phyloP scores from a whole-genome alignment of 164 flowering plant species.

The Houttuynia cordata region DNA sequence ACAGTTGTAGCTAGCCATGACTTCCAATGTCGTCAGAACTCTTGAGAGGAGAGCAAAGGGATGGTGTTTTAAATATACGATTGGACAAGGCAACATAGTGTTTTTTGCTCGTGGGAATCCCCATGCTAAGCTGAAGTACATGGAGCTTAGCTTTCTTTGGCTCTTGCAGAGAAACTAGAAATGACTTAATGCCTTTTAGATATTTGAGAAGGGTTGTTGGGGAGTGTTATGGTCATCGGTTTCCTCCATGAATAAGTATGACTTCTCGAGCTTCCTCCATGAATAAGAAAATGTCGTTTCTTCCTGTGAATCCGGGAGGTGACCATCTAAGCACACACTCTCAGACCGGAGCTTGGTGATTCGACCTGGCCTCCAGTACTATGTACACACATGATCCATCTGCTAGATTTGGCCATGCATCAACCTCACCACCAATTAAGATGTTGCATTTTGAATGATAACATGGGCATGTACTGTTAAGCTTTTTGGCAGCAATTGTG shows the following conservation, averaged over 20 bases:
- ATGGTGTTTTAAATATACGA: constrained; percentile 1
- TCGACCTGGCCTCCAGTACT: not conserved
- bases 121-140: constrained; percentile 5
- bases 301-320: not conserved
- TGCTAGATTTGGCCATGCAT: too few relatives aligned
- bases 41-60: constrained; percentile 2
- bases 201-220: not conserved
- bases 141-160: not conserved
- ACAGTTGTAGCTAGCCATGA: not conserved
- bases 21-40: constrained; percentile 8
- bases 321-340: not conserved
- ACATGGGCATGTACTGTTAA: too few relatives aligned
- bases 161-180: not conserved
- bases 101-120: constrained; percentile 14
- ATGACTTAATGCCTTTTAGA: constrained; percentile 1
- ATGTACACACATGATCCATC: too few relatives aligned
- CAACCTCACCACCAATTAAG: too few relatives aligned
- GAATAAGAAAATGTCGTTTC: not conserved
- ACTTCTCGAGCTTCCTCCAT: not conserved
- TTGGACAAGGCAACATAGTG: constrained; percentile 10
- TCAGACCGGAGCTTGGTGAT: not conserved
- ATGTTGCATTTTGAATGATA: too few relatives aligned
- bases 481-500: too few relatives aligned
- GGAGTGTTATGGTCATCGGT: not conserved
- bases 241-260: not conserved